Base-by-base conservation (phyloP, 805 yeast species). In the Starmera pachycereana region DNA sequence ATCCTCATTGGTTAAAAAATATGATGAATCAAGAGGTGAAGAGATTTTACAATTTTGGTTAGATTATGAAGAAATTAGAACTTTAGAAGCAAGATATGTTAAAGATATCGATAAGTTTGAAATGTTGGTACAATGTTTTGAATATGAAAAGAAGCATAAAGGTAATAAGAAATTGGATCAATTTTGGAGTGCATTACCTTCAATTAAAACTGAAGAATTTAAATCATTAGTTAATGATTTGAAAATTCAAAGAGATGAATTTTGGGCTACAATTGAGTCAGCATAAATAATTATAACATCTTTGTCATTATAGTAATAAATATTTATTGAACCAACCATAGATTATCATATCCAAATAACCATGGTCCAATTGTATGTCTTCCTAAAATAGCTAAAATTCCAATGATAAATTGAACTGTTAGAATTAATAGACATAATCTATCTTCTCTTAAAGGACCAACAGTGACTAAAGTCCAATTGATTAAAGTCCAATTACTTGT, bases 51-150 rank as follows among this genome's bases (percentile, higher is more conserved):
- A 78, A 32, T 71, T 78, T 45, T 90, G 96, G 95, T 62, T 79
- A 41, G 96, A 87, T 57, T 90, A 90, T 62, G 98, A 90, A 64
- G 78, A 81, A 53, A 81, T 85, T 50, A 69, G 86, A 49, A 75
- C 81, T 34, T 58, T 75, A 22, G 97, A 90, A 60, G 96, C 97
- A 11, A 69, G 79, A 40, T 85, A 86, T 49, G 96, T 90, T 47
- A 90, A 90, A 63, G 97, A 90, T 60, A 77, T 92, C 44, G 97
- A 90, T 61, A 90, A 90, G 67, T 83, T 75, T 55, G 97, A 88
- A 62, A 74, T 88, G 74, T 67, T 84, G 47, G 72, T 82, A 48
- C 86, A 85, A 63, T 81, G 89, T 32, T 77, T 77, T 71, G 85
- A 88, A 60, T 90, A 89, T 56, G 96, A 87, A 63, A 79, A 76